Evolutionary conservation across 116 monocot species (phyloP), one percentile per base, ranked within the genome.

Genomic region (Trichopus zeylanicus): DNA sequence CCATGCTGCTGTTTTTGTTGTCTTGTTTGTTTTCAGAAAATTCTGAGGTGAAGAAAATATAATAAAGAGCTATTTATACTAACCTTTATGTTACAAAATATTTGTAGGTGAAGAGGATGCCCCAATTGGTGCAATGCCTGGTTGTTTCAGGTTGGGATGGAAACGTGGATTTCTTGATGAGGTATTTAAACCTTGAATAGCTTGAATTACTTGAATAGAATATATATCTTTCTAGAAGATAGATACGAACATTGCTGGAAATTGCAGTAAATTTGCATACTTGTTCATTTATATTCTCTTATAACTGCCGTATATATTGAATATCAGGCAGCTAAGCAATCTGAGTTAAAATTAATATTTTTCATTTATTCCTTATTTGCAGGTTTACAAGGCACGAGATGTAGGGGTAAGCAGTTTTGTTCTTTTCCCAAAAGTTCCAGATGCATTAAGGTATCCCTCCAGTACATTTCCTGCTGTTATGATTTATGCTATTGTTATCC

Each of bases 61-160:
- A 16, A 38, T 25, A 34, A 1, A 18, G 28, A 27, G 23, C 53
- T 37, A n/a, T 27, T 16, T 19, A 26, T 10, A n/a, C 31, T 32
- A 8, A 62, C 18, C 13, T 49, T n/a, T 12, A 27, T 31, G 28
- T 56, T 22, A 27, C 8, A 10, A 5, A n/a, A 68, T 51, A 11
- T 4, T 48, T 71, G 51, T 60, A 97, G 97, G 97, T 53, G 97
- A 91, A 53, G 84, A 84, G 19, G 87, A 97, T 58, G 70, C 69
- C n/a, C 97, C 97, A 29, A 97, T 97, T 77, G 97, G 91, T 70
- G 97, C 97, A 42, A 97, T 97, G 97, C 97, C 97, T 29, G 97
- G 97, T 63, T 97, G 97, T 51, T 91, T 68, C 51, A 83, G 97
- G 69, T 69, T 97, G 48, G 95, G 95, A 30, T 95, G 95, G 90